Base-by-base conservation (phyloP, 495 filamentous ascomycete genomes). In the Aspergillus kassunensis region DNA sequence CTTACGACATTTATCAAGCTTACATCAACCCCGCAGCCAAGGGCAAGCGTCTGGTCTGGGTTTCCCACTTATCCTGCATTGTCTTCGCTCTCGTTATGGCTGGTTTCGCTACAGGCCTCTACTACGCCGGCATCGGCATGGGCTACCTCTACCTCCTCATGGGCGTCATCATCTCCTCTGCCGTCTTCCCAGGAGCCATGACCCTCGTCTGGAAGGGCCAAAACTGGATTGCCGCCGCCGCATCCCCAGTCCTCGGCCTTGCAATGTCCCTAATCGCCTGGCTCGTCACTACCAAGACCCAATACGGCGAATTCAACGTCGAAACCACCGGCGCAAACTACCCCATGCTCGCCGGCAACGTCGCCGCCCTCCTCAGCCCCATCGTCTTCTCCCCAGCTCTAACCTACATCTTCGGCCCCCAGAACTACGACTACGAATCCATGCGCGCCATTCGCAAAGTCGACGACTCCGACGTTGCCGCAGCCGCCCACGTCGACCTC, bases 281-380 rank as follows among this genome's bases (percentile, higher is more conserved):
- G 92, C 78, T 97, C 2, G 91, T 96, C 6, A 96, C 90, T 1
- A 83, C 92, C 25, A 87, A 87, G 64, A 89, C 80, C 63, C 64
- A 90, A 63, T 89, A 79, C 56, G 89, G 90, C 20, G 65, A 73
- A 15, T 74, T 97, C 19, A 83, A 78, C 36, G 90, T 97, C 37
- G 69, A 63, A 3, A 89, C 83, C 46, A 92, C 89, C 3, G 90
- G 90, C 31, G 79, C 81, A 16, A 93, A 95, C 66, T 86, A 89
- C 62, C 90, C 90, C 39, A 95, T 93, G 90, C 73, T 96, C 40
- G 90, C 89, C 6, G 92, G 92, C 18, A 95, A 95, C 64, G 76
- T 85, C 24, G 83, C 85, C 9, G 89, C 91, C 0, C 78, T 96
- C 0, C 80, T 96, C 8, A 87, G 87, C 15, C 92, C 92, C 0